Base-by-base conservation (phyloP, 2,329 filamentous ascomycete genomes). In the Colletotrichum horii region DNA sequence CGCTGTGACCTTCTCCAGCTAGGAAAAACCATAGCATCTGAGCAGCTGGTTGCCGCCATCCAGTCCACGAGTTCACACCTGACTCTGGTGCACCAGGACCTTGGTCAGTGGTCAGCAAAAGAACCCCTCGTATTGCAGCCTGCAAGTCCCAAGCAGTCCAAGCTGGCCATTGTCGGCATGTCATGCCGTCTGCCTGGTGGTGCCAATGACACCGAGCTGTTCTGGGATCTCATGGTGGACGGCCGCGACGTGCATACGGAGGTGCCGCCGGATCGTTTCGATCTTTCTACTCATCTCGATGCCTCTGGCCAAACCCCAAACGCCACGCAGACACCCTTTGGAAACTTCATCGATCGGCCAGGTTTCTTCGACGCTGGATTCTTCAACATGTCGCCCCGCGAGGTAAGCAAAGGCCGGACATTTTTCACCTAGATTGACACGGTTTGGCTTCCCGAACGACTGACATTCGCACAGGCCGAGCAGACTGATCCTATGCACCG, bases 121-220 rank as follows among this genome's bases (percentile, higher is more conserved):
- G 22, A 15, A 16, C 43, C 16, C 43, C 43, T 4, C 43, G 43
- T 8, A 48, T n/a, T 22, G 43, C 43, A 19, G 43, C 43, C n/a
- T 28, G 26, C 26, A 28, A 28, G 26, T 28, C 26, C 26, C 26
- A 28, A 28, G 26, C 43, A 48, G 43, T 48, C 43, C 34, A 69
- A 36, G 28, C 56, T 87, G 60, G 85, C 85, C 19, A 78, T 87
- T 48, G 79, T 87, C 56, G 85, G 86, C 58, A 83, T 62, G 22
- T 83, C 79, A 4, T 87, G 84, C 77, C 82, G 85, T 4, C 48
- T 69, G 16, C 66, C 66, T 4, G 66, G 66, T 9, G 66, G 66
- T n/a, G 66, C 66, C 11, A 69, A 69, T 24, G 55, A 69, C 55
- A 11, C 14, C 8, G 16, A 48, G 34, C 55, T 61, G 15, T 69